Evolutionary conservation across 2,329 filamentous ascomycete genomes (phyloP).

Genomic region (Geosmithia putterillii): DNA sequence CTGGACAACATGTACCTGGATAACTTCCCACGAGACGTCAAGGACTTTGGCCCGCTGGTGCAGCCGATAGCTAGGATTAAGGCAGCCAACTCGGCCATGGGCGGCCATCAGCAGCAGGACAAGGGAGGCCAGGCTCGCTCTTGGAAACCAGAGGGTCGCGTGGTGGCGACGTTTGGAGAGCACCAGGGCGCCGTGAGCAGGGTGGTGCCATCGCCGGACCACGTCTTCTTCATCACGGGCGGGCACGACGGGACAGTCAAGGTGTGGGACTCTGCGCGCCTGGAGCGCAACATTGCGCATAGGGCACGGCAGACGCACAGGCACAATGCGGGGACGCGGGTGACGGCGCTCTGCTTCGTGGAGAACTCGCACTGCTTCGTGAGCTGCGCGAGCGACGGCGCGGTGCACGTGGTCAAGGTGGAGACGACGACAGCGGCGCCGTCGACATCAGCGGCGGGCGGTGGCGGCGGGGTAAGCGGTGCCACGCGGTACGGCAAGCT

Average conservation of each 20-base stretch:
- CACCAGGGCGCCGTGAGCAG: slow-evolving; percentile 75
- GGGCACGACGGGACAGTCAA: slow-evolving; percentile 86
- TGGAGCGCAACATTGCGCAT: slow-evolving; percentile 85
- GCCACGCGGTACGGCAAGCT: slow-evolving; percentile 69
- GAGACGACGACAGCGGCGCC: slow-evolving; percentile 28
- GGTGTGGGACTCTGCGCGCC: slow-evolving; percentile 80
- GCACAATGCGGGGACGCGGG: slow-evolving; percentile 57
- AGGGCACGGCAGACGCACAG: slow-evolving; percentile 77
- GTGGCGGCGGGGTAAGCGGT: slow-evolving; percentile 16
- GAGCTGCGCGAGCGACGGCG: slow-evolving; percentile 81
- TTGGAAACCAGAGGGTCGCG: slow-evolving; percentile 74
- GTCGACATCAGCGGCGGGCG: too few species aligned
- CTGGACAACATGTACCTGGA: slow-evolving; percentile 76
- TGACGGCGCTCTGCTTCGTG: slow-evolving; percentile 79
- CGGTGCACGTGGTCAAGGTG: slow-evolving; percentile 81
- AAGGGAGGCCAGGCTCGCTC: slow-evolving; percentile 21
- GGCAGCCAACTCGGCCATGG: slow-evolving; percentile 38
- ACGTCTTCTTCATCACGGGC: slow-evolving; percentile 87
- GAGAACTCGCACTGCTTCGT: slow-evolving; percentile 91
- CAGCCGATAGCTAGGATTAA: slow-evolving; percentile 51
- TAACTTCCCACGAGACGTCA: slow-evolving; percentile 52
- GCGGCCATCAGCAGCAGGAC: slow-evolving; percentile 13
- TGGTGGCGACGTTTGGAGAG: slow-evolving; percentile 83
- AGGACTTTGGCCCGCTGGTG: slow-evolving; percentile 70
- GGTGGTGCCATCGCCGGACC: slow-evolving; percentile 74